Base-by-base conservation (phyloP, 164 flowering plant species). In the Berberis thunbergii region DNA sequence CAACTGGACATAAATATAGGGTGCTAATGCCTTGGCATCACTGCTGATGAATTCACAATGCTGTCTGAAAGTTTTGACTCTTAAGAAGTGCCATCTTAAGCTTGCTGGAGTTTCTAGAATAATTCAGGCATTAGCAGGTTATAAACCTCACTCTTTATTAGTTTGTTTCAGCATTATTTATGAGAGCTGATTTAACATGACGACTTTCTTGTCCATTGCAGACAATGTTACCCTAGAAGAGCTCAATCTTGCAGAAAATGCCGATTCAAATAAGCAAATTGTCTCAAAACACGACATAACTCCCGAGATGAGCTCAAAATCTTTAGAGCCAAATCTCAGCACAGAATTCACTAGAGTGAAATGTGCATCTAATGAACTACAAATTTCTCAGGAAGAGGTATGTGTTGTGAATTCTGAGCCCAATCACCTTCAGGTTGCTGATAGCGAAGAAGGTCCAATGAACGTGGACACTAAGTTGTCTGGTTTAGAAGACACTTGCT, bases 211-310 rank as follows among this genome's bases (percentile, higher is more conserved):
- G 12, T 71, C 45, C 59, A 13, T 68, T 52, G 68, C 81, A 89
- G 93, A 67, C 49, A 89, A 91, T 57, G 49, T 69, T 42, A 68
- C 75, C 55, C 74, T 94, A 42, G 88, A 89, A 66, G 99, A 94
- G 73, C 91, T 94, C 69, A 74, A 80, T 78, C 85, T 94, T 54
- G 82, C 88, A 54, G 86, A 74, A 71, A 94, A 89, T 81, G 74
- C 66, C 13, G 49, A 67, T 71, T 48, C 55, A 49, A 74, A 64
- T 26, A 64, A 74, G 58, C 67, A 55, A 26, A 68, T 5, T 41
- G 41, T 62, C 38, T 41, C 57, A 8, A 66, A 64, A 43, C 12
- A 64, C 61, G 68, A 64, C 54, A 13, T 43, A 49, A 39, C 61
- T 40, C 45, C 55, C 41, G 61, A 67, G 61, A 68, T 12, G n/a